Base-by-base conservation (phyloP, 176 grass and related monocot species). In the Neostapfia colusana region DNA sequence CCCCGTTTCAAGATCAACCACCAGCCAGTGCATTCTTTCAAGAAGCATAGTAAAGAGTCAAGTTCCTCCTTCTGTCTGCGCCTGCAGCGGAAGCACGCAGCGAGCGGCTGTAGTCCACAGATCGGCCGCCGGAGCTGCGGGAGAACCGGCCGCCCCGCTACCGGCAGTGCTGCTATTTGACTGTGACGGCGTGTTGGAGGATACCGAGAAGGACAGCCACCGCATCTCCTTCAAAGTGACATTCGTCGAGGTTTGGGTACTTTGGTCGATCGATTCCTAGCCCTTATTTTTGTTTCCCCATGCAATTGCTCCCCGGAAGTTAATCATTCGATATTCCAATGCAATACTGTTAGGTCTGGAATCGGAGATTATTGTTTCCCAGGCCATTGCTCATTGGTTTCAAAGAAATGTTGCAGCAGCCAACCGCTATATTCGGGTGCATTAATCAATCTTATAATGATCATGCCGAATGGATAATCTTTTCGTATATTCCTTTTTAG, bases 151-250 rank as follows among this genome's bases (percentile, higher is more conserved):
- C 5, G 23, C 84, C 4, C 14, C 79, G 20, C 86, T 88, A 1
- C 95, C 89, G 54, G 81, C 82, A 46, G 95, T 89, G 54, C 76
- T 98, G 49, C 85, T 98, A 16, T 98, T 98, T 60, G 95, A 97
- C 41, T 97, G 95, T 70, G 91, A 97, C 37, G 95, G 95, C 59
- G 95, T 97, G 82, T 91, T 97, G 42, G 95, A 93, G 44, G 95
- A 97, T 72, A 97, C 95, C 0, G 95, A 97, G 86, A 98, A 93
- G 87, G 91, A 98, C 60, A 91, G 95, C 17, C 95, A 98, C 59
- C 88, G 91, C 31, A 89, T 98, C 68, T 98, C 95, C 59, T 98
- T 98, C 79, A 98, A 98, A 28, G 95, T 94, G 51, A 92, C 95
- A 8, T 98, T 98, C 51, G 74, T 91, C 25, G 95, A 98, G 95